Base-by-base conservation (phyloP, 2,329 filamentous ascomycete species). In the Aspergillus vadensis region DNA sequence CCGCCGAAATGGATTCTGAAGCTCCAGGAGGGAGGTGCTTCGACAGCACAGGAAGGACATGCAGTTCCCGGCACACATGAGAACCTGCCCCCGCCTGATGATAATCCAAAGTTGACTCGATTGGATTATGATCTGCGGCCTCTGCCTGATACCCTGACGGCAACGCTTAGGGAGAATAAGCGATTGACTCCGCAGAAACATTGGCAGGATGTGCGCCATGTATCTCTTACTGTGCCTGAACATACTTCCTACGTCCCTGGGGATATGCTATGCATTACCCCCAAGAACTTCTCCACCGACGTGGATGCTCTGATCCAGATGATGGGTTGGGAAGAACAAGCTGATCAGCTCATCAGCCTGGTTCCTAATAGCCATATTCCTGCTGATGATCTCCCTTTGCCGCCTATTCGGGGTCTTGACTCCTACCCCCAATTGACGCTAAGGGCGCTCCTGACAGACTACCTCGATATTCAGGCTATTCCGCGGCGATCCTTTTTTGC, bases 191-290 rank as follows among this genome's bases (percentile, higher is more conserved):
- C 93, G 0, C 52, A 74, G 1, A 80, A 81, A 1, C 95, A 99
- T 77, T 97, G 92, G 88, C 95, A 99, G 79, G 95, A 99, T 78
- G 94, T 98, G 48, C 90, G 95, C 0, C 85, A 91, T 55, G 77
- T 97, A n/a, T 83, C 81, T 1, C 81, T 98, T 14, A 81, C 73
- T 10, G 76, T 81, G 12, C 68, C 76, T 3, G 72, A 70, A 49
- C 65, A 70, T 2, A 74, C 78, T 72, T 79, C 74, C 49, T 89
- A 88, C 69, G 72, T 71, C 0, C 92, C 95, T 0, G 93, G 94
- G 5, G 91, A 96, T 68, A 89, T 91, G 23, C 79, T 96, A 6
- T 87, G 88, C 5, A 85, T 99, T 17, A 92, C 89, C 61, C 94
- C 95, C 4, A 94, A 94, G 72, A 98, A 97, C 75, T 93, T 92